Evolutionary conservation across 345 rosid species (phyloP).

Genomic region (Gossypium stocksii): DNA sequence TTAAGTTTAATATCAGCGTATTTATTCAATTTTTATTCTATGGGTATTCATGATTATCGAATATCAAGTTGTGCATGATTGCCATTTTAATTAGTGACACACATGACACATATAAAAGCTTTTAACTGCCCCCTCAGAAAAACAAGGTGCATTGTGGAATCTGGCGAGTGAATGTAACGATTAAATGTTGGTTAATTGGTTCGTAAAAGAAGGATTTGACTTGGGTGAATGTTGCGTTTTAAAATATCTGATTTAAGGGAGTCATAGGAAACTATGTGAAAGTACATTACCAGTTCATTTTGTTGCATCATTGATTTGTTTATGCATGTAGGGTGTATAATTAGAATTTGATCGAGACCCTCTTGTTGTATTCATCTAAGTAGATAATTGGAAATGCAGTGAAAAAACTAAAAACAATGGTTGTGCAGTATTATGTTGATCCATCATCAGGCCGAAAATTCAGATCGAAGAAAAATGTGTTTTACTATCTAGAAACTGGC

Average conservation of each 20-base stretch:
- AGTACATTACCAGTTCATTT: background rate
- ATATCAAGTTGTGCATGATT: background rate
- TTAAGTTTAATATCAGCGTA: background rate
- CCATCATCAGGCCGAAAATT: constrained; percentile 1
- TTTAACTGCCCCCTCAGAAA: too few relatives aligned
- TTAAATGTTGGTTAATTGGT: background rate
- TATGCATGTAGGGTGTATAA: background rate
- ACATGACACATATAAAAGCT: too few relatives aligned
- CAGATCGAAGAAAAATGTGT: constrained; percentile 7
- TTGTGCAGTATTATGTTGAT: constrained; percentile 10
- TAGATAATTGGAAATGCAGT: background rate
- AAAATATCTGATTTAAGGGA: background rate
- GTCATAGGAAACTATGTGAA: too few relatives aligned
- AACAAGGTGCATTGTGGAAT: background rate
- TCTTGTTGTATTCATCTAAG: background rate
- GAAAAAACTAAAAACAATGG: too few relatives aligned
- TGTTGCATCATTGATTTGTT: background rate
- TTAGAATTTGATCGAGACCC: background rate
- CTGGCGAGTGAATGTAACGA: background rate
- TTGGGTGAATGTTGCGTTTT: background rate
- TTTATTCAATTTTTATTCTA: background rate
- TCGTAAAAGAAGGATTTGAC: background rate
- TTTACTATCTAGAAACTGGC: constrained; percentile 4
- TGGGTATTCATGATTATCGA: background rate
- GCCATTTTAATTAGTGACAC: background rate